Conservation (phyloP, 768 basidiomycete species). For the Phaeotremella fagi region DNA sequence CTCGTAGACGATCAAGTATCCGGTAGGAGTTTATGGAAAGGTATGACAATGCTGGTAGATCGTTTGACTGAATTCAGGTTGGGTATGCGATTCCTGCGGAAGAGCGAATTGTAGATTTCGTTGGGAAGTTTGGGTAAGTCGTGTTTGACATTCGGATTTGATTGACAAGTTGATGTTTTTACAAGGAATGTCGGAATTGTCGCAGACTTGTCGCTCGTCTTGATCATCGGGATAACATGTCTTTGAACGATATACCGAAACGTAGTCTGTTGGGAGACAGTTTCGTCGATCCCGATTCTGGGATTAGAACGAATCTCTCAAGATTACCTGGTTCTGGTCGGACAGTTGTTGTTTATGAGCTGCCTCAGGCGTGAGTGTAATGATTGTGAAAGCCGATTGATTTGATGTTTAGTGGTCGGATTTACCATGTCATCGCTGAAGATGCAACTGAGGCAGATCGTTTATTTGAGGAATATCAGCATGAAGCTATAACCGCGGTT, state of each 20-base stretch:
- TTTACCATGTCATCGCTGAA: slow-evolving; percentile 21
- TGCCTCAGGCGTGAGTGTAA: slow-evolving; percentile 8
- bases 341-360: slow-evolving; percentile 6
- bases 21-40: not conserved
- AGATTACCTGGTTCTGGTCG: not conserved
- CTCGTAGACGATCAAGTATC: slow-evolving; percentile 6
- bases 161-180: not conserved
- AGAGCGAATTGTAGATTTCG: slow-evolving; percentile 35
- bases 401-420: slow-evolving; percentile 6
- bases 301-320: not conserved
- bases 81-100: slow-evolving; percentile 33
- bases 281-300: not conserved
- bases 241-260: slow-evolving; percentile 2
- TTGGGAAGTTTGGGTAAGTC: slow-evolving; percentile 37
- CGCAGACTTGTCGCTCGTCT: slow-evolving; percentile 8
- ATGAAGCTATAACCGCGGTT: slow-evolving; percentile 9
- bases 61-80: too few species aligned
- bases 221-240: slow-evolving; percentile 11
- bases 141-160: too few species aligned
- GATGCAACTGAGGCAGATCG: slow-evolving; percentile 5
- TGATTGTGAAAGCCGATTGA: not conserved
- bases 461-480: slow-evolving; percentile 23
- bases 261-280: slow-evolving; percentile 13
- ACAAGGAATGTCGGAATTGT: slow-evolving; percentile 24
- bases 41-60: too few species aligned